phyloP scores from a whole-genome alignment of 768 basidiomycete species.

The Rhizopogon roseolus region DNA sequence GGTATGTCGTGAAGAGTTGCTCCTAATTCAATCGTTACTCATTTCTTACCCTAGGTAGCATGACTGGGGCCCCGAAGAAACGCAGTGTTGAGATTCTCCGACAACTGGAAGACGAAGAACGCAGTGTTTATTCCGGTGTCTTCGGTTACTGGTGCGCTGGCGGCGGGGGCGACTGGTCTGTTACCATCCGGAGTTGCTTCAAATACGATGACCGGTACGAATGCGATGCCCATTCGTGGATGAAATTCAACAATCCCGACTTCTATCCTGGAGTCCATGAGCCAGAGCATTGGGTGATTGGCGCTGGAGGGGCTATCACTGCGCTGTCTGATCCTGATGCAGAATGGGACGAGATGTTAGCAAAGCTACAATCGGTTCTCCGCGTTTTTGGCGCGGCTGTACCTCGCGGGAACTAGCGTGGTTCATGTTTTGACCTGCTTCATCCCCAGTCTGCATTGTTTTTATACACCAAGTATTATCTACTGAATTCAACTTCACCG shows the following conservation, averaged over 20 bases:
- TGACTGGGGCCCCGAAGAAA: constrained; percentile 97
- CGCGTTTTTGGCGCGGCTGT: constrained; percentile 48
- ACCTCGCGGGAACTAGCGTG: constrained; percentile 16
- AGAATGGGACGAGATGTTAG: constrained; percentile 93
- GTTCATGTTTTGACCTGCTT: background rate
- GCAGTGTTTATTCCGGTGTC: constrained; percentile 87
- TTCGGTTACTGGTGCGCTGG: constrained; percentile 91
- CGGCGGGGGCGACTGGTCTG: constrained; percentile 89
- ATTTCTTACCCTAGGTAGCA: constrained; percentile 58
- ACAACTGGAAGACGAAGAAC: constrained; percentile 63
- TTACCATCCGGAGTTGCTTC: constrained; percentile 91
- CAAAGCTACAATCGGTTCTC: constrained; percentile 80
- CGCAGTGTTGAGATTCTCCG: constrained; percentile 89
- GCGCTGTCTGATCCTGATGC: constrained; percentile 79
- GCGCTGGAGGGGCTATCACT: constrained; percentile 96
- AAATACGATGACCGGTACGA: constrained; percentile 46
- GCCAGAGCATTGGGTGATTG: constrained; percentile 68
- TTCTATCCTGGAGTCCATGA: constrained; percentile 1
- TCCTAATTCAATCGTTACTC: background rate
- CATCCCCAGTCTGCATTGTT: background rate
- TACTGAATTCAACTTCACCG: constrained; percentile 35
- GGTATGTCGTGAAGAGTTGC: constrained; percentile 40
- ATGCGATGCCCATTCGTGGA: constrained; percentile 6
- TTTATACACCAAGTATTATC: background rate
- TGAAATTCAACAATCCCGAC: constrained; percentile 6